phyloP scores from a whole-genome alignment of 2,329 filamentous ascomycete species.

The Aspergillus tubingensis region DNA sequence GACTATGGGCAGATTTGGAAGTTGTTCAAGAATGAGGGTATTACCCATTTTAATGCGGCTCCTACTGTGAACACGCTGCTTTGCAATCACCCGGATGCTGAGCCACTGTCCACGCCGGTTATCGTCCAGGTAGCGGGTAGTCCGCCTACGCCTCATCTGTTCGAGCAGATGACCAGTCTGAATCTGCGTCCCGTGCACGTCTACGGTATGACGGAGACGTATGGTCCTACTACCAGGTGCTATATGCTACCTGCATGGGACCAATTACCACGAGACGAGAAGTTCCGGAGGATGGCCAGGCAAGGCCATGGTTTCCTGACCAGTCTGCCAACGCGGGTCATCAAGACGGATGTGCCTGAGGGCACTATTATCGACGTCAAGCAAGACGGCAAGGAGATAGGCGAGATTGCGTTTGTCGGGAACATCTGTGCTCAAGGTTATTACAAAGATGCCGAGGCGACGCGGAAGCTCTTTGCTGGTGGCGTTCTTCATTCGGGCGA shows the following conservation, averaged over 20 bases:
- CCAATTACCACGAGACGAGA: constrained; percentile 69
- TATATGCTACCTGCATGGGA: constrained; percentile 88
- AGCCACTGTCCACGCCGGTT: constrained; percentile 68
- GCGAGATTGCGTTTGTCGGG: constrained; percentile 81
- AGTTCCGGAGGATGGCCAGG: constrained; percentile 85
- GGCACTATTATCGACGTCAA: constrained; percentile 67
- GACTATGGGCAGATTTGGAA: constrained; percentile 93
- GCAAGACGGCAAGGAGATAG: constrained; percentile 72
- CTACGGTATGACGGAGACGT: constrained; percentile 86
- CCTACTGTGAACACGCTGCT: constrained; percentile 95
- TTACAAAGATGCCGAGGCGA: constrained; percentile 85
- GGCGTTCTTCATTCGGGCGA: constrained; percentile 88
- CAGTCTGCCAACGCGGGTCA: constrained; percentile 75
- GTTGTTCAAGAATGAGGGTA: constrained; percentile 77
- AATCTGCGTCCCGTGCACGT: constrained; percentile 92
- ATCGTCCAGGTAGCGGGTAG: constrained; percentile 90
- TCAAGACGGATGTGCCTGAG: constrained; percentile 74
- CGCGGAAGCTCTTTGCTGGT: constrained; percentile 81
- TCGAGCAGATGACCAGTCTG: constrained; percentile 84
- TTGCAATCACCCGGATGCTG: constrained; percentile 76
- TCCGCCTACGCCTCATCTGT: constrained; percentile 85
- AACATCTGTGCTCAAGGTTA: constrained; percentile 94
- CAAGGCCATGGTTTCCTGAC: constrained; percentile 92
- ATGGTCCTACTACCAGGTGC: constrained; percentile 92
- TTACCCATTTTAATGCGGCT: constrained; percentile 95